Evolutionary conservation across 441 rosid genomes (phyloP).

Genomic region (Populus trichocarpa): DNA sequence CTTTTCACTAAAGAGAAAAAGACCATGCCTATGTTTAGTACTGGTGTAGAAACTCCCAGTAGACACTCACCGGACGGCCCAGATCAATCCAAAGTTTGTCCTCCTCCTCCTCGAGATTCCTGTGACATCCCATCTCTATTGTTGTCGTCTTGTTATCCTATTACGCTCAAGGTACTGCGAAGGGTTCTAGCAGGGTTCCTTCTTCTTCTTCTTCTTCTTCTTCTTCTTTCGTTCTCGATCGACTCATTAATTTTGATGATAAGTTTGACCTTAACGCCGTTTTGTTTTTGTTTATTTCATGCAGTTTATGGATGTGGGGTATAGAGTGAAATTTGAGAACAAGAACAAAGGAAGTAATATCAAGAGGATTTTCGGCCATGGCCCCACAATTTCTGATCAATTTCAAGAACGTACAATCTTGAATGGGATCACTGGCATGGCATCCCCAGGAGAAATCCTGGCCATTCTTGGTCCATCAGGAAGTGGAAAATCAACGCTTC

Average conservation of each 20-base stretch:
- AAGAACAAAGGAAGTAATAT: slow-evolving; percentile 24
- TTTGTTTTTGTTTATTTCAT: neutral
- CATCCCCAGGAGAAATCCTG: slow-evolving; percentile 82
- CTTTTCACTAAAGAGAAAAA: neutral
- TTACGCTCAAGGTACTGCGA: slow-evolving; percentile 63
- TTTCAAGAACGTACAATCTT: slow-evolving; percentile 55
- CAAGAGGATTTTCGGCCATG: slow-evolving; percentile 31
- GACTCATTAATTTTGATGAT: slow-evolving; percentile 12
- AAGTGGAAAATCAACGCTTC: slow-evolving; percentile 84
- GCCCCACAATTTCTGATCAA: slow-evolving; percentile 23
- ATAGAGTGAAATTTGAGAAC: slow-evolving; percentile 45
- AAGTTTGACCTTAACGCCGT: slow-evolving; percentile 8
- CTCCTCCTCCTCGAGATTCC: slow-evolving; percentile 34
- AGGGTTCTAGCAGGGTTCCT: too few species aligned
- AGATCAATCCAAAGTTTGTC: slow-evolving; percentile 23
- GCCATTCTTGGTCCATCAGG: slow-evolving; percentile 96
- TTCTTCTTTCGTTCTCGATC: neutral
- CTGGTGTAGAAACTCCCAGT: slow-evolving; percentile 29
- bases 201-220: too few species aligned
- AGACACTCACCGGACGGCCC: slow-evolving; percentile 29
- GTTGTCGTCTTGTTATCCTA: slow-evolving; percentile 55
- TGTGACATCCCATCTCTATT: slow-evolving; percentile 42
- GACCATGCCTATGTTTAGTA: slow-evolving; percentile 42
- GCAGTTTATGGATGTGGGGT: slow-evolving; percentile 76
- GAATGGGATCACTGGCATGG: slow-evolving; percentile 72